Evolutionary conservation across 495 filamentous ascomycete species (phyloP).

Genomic region (Symbiotaphrina buchneri): DNA sequence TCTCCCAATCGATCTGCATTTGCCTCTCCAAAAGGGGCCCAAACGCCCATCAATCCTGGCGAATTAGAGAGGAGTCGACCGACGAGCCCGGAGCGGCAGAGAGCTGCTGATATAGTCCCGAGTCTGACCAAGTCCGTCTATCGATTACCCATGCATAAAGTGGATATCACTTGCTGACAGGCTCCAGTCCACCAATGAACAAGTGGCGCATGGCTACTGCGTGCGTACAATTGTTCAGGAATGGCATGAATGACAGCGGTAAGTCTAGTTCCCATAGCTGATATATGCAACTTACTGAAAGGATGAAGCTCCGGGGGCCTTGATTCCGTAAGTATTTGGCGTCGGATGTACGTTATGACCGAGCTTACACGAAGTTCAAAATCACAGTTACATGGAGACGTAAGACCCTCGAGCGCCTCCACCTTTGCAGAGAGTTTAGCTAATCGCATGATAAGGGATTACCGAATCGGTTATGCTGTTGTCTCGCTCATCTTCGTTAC

Average conservation of each 20-base stretch:
- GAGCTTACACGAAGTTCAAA: too few relatives aligned
- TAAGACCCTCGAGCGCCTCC: not conserved
- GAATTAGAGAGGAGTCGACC: constrained; percentile 2
- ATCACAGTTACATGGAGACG: constrained; percentile 5
- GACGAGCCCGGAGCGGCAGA: not conserved
- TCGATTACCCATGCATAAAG: not conserved
- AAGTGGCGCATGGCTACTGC: constrained; percentile 1
- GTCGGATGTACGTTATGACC: too few relatives aligned
- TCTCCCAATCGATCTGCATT: not conserved
- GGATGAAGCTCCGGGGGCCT: constrained; percentile 1
- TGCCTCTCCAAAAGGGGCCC: too few relatives aligned
- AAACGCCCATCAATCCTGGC: not conserved
- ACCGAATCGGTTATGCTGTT: constrained; percentile 46
- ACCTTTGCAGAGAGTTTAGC: too few relatives aligned
- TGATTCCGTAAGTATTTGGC: constrained; percentile 2
- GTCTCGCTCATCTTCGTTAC: constrained; percentile 64
- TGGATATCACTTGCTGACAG: not conserved
- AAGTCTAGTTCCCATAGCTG: not conserved
- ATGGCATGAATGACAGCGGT: constrained; percentile 4
- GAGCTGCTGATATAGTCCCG: constrained; percentile 1
- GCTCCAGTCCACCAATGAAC: constrained; percentile 4
- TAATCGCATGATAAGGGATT: constrained; percentile 14
- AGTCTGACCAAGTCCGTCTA: constrained; percentile 2
- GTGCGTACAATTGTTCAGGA: constrained; percentile 1
- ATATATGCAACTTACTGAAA: not conserved